These are phyloP conservation scores for Skeletonema costatum DNA, from an alignment of 108 stramenopile genomes.

Conservation along the genomic window DNA sequence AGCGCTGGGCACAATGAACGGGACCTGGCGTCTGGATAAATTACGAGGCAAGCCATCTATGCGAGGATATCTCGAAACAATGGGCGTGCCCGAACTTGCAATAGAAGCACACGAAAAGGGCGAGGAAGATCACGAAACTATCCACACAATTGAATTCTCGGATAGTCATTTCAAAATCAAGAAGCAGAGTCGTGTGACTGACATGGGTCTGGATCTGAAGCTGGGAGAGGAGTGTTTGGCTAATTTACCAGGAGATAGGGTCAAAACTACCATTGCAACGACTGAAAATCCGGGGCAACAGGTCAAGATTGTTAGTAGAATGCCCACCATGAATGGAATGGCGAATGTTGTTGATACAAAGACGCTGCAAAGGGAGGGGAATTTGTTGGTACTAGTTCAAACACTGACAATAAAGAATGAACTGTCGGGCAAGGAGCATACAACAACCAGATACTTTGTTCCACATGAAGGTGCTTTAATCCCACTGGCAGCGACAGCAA, in stretches of 20 bases:
- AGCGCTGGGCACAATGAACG: constrained; percentile 58
- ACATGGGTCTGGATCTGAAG: constrained; percentile 67
- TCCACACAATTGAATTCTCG: constrained; percentile 62
- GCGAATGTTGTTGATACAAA: constrained; percentile 78
- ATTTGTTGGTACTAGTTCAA: constrained; percentile 62
- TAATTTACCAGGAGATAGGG: constrained; percentile 64
- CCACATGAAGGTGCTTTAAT: constrained; percentile 51
- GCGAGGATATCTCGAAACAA: constrained; percentile 78
- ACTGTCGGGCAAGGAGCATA: constrained; percentile 58
- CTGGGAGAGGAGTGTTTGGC: constrained; percentile 61
- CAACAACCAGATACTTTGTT: constrained; percentile 73
- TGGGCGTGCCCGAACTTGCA: constrained; percentile 79
- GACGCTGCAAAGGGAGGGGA: constrained; percentile 55
- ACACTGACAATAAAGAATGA: constrained; percentile 75
- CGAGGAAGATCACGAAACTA: constrained; percentile 75
- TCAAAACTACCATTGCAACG: constrained; percentile 71
- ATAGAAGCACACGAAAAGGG: constrained; percentile 90
- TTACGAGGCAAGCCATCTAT: constrained; percentile 68
- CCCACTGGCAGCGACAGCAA: constrained; percentile 37
- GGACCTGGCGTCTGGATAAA: constrained; percentile 83
- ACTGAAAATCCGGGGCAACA: constrained; percentile 57
- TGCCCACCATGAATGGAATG: constrained; percentile 84
- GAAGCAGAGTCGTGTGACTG: constrained; percentile 82
- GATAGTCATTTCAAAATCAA: constrained; percentile 46
- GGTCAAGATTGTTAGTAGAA: constrained; percentile 62